These are phyloP conservation scores for Ophiostoma tasmaniense DNA, from an alignment of 2,329 filamentous ascomycete genomes.

Conservation along the genomic window DNA sequence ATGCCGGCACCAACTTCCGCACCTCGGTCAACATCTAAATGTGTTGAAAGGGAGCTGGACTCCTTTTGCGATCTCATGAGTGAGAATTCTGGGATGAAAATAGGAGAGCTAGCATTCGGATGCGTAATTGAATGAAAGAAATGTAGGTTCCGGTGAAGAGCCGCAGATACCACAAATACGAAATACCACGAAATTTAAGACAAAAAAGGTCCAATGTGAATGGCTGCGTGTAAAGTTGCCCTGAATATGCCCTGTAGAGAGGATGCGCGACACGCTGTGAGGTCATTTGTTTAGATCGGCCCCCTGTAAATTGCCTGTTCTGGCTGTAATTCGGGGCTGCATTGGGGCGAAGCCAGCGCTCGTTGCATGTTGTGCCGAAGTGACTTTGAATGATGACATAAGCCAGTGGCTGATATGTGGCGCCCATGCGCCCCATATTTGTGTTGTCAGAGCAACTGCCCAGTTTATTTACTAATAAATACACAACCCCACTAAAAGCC, in stretches of 20 bases:
- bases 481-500: conserved; percentile 13
- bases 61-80: conserved; percentile 1
- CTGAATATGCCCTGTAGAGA: not conserved
- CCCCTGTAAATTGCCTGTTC: conserved; percentile 9
- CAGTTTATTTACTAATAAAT: conserved; percentile 20
- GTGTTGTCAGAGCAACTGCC: conserved; percentile 20
- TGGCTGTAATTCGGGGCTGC: conserved; percentile 6
- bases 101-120: not conserved
- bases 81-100: conserved; percentile 1
- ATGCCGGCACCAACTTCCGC: conserved; percentile 88
- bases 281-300: conserved; percentile 5
- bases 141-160: conserved; percentile 9
- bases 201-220: not conserved
- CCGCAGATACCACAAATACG: conserved; percentile 16
- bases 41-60: not conserved
- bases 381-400: not conserved
- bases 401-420: not conserved
- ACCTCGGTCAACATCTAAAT: conserved; percentile 75
- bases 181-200: not conserved
- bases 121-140: conserved; percentile 10
- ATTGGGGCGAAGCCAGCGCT: conserved; percentile 2
- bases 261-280: not conserved
- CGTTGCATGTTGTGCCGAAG: conserved; percentile 4
- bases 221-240: too few relatives aligned
- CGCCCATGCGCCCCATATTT: not conserved